Evolutionary conservation across 805 yeast genomes (phyloP).

Genomic region (Starmerella etchellsii): DNA sequence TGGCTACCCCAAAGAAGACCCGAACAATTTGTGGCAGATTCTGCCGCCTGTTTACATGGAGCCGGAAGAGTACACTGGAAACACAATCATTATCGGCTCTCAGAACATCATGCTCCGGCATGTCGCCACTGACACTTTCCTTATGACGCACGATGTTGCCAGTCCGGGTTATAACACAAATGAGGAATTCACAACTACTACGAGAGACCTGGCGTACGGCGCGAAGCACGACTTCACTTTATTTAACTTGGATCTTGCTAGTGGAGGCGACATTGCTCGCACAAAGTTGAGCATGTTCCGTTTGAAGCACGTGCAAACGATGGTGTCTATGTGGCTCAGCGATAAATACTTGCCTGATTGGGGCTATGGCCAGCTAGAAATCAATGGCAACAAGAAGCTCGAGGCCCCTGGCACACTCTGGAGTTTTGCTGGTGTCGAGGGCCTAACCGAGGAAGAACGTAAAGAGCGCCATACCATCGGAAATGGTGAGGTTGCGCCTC

Average conservation of each 20-base stretch:
- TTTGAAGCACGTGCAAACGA: constrained; percentile 50
- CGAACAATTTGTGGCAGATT: constrained; percentile 62
- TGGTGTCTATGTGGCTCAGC: constrained; percentile 76
- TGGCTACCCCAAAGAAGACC: constrained; percentile 69
- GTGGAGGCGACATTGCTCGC: constrained; percentile 25
- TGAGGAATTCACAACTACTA: constrained; percentile 83
- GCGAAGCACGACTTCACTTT: constrained; percentile 59
- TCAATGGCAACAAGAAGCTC: constrained; percentile 82
- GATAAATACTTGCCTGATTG: constrained; percentile 75
- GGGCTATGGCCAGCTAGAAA: constrained; percentile 91
- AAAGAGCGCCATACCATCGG: constrained; percentile 33
- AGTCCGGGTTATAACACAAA: constrained; percentile 58
- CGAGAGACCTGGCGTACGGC: constrained; percentile 60
- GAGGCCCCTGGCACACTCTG: constrained; percentile 58
- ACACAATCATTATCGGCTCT: constrained; percentile 39
- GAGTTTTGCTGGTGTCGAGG: constrained; percentile 25
- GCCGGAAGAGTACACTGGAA: constrained; percentile 27
- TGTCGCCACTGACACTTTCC: constrained; percentile 51
- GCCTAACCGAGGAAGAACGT: constrained; percentile 50
- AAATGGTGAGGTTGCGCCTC: constrained; percentile 10
- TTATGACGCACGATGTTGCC: constrained; percentile 69
- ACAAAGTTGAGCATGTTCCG: constrained; percentile 78
- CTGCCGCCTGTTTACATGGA: constrained; percentile 22
- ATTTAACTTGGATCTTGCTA: constrained; percentile 38
- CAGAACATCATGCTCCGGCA: constrained; percentile 63